A percentile compares a stretch with the other conserved stretches of the same genome.
Conservation (phyloP, 2,329 filamentous ascomycete genomes). For the Ophiosphaerella herpotricha region DNA sequence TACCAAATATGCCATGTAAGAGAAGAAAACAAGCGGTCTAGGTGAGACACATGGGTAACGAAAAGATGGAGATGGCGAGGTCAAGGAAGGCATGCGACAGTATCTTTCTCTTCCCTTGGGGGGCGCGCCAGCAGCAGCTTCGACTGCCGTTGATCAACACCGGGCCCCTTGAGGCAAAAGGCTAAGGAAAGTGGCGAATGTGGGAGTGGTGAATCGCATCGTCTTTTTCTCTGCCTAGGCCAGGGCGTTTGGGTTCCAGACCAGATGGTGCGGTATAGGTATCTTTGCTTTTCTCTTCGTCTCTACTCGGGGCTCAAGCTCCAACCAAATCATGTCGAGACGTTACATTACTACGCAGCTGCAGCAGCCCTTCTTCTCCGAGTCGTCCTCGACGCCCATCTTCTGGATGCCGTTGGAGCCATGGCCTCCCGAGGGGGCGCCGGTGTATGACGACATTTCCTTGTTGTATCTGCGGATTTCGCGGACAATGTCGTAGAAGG, state of each 20-base stretch:
- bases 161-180: constrained; percentile 19
- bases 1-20: too few relatives aligned
- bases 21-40: constrained; percentile 29
- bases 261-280: constrained; percentile 7
- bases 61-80: background rate
- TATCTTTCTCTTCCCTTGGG: constrained; percentile 15
- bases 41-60: constrained; percentile 18
- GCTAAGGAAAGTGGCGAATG: constrained; percentile 30
- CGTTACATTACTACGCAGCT: constrained; percentile 82
- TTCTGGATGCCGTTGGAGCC: constrained; percentile 66
- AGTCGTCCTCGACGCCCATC: constrained; percentile 76
- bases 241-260: constrained; percentile 19
- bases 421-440: constrained; percentile 62
- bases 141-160: constrained; percentile 37
- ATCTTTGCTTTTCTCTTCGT: constrained; percentile 19
- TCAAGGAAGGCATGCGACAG: too few relatives aligned
- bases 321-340: too few relatives aligned
- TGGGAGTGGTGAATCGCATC: constrained; percentile 31
- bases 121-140: constrained; percentile 29
- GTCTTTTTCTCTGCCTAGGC: constrained; percentile 29
- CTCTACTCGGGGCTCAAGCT: constrained; percentile 1
- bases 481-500: constrained; percentile 97
- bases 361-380: constrained; percentile 76
- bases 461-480: constrained; percentile 99
- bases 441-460: constrained; percentile 89